Evolutionary conservation across 2,329 filamentous ascomycete species (phyloP), one percentile per base, ranked within the genome.

Genomic region (Cladosporium phlei): DNA sequence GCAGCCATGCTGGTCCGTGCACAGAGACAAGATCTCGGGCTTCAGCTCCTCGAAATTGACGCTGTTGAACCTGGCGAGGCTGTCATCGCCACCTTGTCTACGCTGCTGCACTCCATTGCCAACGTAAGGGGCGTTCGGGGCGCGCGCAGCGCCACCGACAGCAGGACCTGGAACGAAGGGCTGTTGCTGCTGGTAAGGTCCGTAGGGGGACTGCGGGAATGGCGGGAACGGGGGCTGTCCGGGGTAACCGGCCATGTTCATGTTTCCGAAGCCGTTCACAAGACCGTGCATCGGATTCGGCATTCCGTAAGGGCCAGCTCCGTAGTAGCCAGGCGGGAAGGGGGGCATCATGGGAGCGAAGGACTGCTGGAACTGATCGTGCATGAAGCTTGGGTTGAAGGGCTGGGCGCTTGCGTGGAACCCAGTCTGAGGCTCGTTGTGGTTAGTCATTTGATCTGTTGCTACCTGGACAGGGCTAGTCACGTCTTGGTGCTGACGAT

Each of bases 1-100:
- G 62, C 93, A 98, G 49, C 93, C 93, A 67, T 98, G 90, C 70
- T 98, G 93, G 62, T 98, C 93, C 70, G 96, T 97, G 78, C 91
- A 97, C 27, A 96, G 74, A 40, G 82, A 78, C 66, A 95, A 94
- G 59, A 98, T 88, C 59, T 89, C 85, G 38, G 89, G 88, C 27
- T 78, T 76, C 59, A 93, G 84, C 25, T 83, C 79, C 63, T 95
- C 88, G 17, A 97, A 74, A 11, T 87, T 81, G 61, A 87, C 79
- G 63, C 93, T 91, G 57, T 86, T 81, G 69, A 88, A 96, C 17
- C 37, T 47, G 2, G 45, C 45, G 16, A 47, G 45, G 22, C 40
- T 47, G 21, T 47, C 45, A 7, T 47, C 45, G 19, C 21, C 30
- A 20, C 30, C 40, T 25, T 47, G 35, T 21, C 35, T 39, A 19